Percentiles rank a stretch among this genome's conserved stretches.
These are phyloP conservation scores for Colletotrichum horii DNA, from an alignment of 2,329 filamentous ascomycete genomes.

Conservation along the genomic window DNA sequence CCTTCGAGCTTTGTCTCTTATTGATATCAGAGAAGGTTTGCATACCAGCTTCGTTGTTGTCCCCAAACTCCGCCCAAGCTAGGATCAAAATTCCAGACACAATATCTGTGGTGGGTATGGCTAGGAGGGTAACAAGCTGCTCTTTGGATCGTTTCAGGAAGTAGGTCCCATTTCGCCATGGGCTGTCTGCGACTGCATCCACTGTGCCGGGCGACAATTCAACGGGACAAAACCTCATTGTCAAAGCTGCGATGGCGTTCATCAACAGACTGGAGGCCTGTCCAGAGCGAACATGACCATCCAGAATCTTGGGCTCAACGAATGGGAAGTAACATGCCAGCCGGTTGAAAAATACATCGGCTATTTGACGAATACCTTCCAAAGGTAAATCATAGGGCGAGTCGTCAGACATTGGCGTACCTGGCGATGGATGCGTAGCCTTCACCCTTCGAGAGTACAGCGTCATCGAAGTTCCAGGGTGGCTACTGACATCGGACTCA, in stretches of 20 bases:
- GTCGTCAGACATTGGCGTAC: not conserved
- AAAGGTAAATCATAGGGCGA: not conserved
- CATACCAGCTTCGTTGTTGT: not conserved
- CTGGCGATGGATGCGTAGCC: not conserved
- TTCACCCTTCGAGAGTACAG: not conserved
- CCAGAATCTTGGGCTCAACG: not conserved
- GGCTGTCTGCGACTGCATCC: not conserved
- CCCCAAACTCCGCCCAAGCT: not conserved
- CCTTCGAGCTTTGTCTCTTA: not conserved
- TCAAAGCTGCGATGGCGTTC: not conserved
- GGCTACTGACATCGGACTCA: not conserved
- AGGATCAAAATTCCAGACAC: not conserved
- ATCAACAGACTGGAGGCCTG: not conserved
- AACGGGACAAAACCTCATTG: not conserved
- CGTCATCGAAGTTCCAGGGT: not conserved
- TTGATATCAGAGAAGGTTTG: not conserved
- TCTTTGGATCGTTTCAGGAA: not conserved
- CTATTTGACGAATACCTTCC: not conserved
- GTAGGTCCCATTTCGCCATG: not conserved
- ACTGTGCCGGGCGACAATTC: not conserved
- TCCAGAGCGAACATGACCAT: not conserved
- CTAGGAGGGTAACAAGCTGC: not conserved
- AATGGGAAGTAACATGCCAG: not conserved
- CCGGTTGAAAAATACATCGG: not conserved
- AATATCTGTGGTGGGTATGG: not conserved